phyloP scores from a whole-genome alignment of 2,329 filamentous ascomycete species.

The Phaeoacremonium minimum region DNA sequence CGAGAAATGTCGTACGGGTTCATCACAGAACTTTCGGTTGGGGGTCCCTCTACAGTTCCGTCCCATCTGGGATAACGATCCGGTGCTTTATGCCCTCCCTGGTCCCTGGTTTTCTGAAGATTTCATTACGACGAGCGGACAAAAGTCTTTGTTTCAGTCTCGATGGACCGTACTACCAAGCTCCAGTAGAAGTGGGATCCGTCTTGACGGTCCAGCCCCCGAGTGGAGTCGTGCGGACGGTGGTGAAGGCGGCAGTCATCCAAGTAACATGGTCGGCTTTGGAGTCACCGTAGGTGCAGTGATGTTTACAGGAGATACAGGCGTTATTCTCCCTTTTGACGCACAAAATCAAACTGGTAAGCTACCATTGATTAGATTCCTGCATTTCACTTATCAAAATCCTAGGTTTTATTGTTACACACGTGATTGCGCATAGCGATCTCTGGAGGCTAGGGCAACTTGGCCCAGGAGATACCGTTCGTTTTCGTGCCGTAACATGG shows the following conservation, averaged over 20 bases:
- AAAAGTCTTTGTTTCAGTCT: not conserved
- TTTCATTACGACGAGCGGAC: not conserved
- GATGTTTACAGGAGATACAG: not conserved
- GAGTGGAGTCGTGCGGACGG: not conserved
- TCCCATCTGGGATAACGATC: too few species aligned
- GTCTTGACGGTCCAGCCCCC: not conserved
- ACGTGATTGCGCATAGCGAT: not conserved
- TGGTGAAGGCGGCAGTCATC: not conserved
- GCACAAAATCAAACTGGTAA: not conserved
- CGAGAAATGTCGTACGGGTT: too few species aligned
- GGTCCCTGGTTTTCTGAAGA: not conserved
- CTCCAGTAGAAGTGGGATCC: not conserved
- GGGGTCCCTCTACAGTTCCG: too few species aligned
- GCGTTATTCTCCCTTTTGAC: not conserved
- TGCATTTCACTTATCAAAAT: too few species aligned
- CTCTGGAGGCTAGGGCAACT: not conserved
- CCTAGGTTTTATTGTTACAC: not conserved
- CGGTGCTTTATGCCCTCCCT: not conserved
- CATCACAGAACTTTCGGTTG: too few species aligned
- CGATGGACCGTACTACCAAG: not conserved
- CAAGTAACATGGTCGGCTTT: not conserved
- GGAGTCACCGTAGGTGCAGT: not conserved
- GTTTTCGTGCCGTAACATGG: not conserved
- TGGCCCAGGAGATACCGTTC: not conserved
- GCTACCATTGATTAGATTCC: too few species aligned